These are phyloP conservation scores for Leishmania martiniquensis DNA, from an alignment of 208 protist genomes.

Conservation along the genomic window DNA sequence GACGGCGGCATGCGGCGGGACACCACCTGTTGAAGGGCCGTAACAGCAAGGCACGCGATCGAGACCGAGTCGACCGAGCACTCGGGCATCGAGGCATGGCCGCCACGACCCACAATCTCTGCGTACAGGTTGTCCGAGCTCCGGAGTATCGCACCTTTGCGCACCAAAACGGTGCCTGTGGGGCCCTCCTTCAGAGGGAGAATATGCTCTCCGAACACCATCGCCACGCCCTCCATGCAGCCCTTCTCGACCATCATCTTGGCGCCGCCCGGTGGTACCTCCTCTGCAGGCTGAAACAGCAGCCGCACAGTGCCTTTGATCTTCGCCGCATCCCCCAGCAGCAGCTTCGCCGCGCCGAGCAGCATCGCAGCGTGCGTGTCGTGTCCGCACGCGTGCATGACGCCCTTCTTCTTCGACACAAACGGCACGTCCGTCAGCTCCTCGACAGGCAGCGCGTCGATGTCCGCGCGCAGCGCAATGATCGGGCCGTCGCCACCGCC, in stretches of 20 bases:
- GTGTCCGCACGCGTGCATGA: slow-evolving; percentile 76
- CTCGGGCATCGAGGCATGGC: slow-evolving; percentile 68
- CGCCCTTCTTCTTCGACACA: slow-evolving; percentile 50
- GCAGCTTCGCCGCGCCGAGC: slow-evolving; percentile 54
- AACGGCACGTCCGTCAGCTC: slow-evolving; percentile 58
- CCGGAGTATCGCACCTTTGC: slow-evolving; percentile 30
- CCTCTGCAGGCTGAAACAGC: slow-evolving; percentile 79
- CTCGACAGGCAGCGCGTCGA: slow-evolving; percentile 67
- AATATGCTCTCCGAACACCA: slow-evolving; percentile 57
- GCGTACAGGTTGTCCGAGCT: slow-evolving; percentile 40
- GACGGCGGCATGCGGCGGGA: slow-evolving; percentile 45
- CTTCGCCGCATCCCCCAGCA: slow-evolving; percentile 40
- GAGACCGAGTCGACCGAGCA: slow-evolving; percentile 52
- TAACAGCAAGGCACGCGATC: slow-evolving; percentile 43
- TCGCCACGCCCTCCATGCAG: slow-evolving; percentile 60
- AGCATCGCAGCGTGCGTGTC: slow-evolving; percentile 71
- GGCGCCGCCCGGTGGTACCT: slow-evolving; percentile 57
- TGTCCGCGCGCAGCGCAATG: slow-evolving; percentile 63
- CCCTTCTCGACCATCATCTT: slow-evolving; percentile 49
- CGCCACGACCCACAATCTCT: slow-evolving; percentile 45
- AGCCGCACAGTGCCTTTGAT: slow-evolving; percentile 74
- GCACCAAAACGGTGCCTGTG: slow-evolving; percentile 24
- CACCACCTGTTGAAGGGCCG: slow-evolving; percentile 54
- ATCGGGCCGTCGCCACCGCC: slow-evolving; percentile 39
- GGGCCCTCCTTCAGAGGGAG: slow-evolving; percentile 22